Percentiles rank a stretch among this genome's conserved stretches.
These are phyloP conservation scores for Calendula officinalis DNA, from an alignment of 129 eudicot species.

Conservation along the genomic window DNA sequence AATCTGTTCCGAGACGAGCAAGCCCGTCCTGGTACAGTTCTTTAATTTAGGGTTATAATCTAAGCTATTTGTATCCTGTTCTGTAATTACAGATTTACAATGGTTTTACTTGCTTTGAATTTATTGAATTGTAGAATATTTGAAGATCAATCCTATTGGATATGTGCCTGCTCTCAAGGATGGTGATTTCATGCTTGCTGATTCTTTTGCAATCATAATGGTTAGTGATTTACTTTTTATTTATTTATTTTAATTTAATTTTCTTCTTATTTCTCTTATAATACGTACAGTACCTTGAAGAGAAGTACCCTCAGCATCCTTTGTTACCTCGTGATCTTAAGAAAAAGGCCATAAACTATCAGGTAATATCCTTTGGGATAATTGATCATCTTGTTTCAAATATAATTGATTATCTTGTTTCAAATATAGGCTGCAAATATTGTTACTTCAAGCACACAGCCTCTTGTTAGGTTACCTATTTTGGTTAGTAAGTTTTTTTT, in stretches of 20 bases:
- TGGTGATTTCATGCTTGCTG: conserved; percentile 55
- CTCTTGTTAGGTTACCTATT: conserved; percentile 48
- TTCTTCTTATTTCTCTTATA: not conserved
- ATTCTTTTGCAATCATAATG: conserved; percentile 78
- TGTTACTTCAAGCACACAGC: conserved; percentile 67
- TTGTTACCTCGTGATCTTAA: conserved; percentile 62
- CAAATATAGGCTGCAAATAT: conserved; percentile 63
- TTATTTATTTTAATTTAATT: not conserved
- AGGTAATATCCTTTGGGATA: conserved; percentile 39
- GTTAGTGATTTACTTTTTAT: conserved; percentile 32
- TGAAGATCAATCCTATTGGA: conserved; percentile 75
- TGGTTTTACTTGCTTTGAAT: not conserved
- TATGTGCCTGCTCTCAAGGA: conserved; percentile 67
- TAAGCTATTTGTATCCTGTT: too few species aligned
- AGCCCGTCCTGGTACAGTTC: conserved; percentile 42
- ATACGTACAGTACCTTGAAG: conserved; percentile 67
- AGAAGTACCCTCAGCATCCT: conserved; percentile 73
- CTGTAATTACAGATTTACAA: too few species aligned
- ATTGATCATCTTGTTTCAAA: not conserved
- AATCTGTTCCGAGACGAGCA: conserved; percentile 70
- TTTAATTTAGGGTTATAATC: too few species aligned
- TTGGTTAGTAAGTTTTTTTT: conserved; percentile 46
- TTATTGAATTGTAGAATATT: conserved; percentile 43
- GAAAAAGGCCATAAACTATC: conserved; percentile 61
- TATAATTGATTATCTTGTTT: not conserved